Evolutionary conservation across 768 basidiomycete genomes (phyloP), one percentile per base, ranked within the genome.

Genomic region (Gyrodon lividus): DNA sequence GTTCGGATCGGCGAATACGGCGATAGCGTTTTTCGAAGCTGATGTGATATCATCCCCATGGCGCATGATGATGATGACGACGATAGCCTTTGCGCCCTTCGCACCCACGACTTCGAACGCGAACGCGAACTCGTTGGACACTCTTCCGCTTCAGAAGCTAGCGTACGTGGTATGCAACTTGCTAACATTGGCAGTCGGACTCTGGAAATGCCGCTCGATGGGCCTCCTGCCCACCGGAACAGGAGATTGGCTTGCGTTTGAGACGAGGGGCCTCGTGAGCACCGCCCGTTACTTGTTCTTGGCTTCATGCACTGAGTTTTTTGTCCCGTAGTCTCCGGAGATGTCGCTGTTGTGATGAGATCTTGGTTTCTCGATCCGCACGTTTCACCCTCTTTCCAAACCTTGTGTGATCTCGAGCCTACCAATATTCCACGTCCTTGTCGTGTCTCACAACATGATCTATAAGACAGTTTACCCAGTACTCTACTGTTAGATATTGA

Each of bases 191-290:
- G 82, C 74, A 5, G 83, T 97, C 24, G 94, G 94, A 0, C 68
- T 97, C 23, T 98, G 89, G 87, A 98, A 98, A 69, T 96, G 93
- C 70, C 83, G 84, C 28, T 81, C 86, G 0, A 94, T 98, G 92
- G 94, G 94, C 0, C 74, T 98, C 46, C 71, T 98, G 16, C 94
- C 94, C 0, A 87, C 84, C 1, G 92, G 95, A 1, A 90, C 92
- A 0, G 92, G 88, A 2, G 95, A 98, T 70, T 98, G 94, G 92
- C 72, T 96, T 46, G 92, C 91, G 13, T 98, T 98, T 59, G 94
- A 96, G 73, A 86, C 83, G 2, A 75, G 94, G 59, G 84, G 83
- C 31, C 47, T 67, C 62, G 89, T 93, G 20, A 45, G 66, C 54
- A 9, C 13, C 0, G 24, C 24, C 26, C 41, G 16, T 41, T 46